Percentiles rank a stretch among this genome's conserved stretches.
Conservation (phyloP, 1,139 yeast species). For the Protomyces arabidopsidicola region DNA sequence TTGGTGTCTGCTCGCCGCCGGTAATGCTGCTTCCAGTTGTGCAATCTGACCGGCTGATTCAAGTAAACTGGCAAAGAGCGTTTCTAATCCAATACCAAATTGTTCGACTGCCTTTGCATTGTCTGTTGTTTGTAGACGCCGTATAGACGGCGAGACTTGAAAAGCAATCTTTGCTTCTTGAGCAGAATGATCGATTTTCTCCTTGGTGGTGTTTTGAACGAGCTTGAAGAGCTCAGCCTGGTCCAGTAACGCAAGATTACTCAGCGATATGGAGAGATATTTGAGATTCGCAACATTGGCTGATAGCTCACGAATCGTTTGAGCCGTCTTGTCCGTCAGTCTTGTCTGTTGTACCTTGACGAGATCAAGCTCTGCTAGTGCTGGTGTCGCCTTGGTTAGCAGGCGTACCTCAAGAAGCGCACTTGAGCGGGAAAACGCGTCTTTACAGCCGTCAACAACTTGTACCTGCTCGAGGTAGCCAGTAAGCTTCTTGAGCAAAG, state of each 20-base stretch:
- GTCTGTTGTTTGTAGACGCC: constrained; percentile 9
- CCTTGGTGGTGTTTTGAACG: neutral
- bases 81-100: neutral
- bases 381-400: constrained; percentile 5
- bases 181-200: neutral
- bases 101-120: constrained; percentile 1
- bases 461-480: constrained; percentile 1
- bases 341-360: neutral
- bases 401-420: constrained; percentile 1
- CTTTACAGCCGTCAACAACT: constrained; percentile 2
- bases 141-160: constrained; percentile 2
- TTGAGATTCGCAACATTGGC: neutral
- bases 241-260: neutral
- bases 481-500: constrained; percentile 7
- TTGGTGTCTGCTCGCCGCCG: neutral
- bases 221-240: neutral
- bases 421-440: neutral
- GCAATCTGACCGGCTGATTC: neutral
- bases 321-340: neutral
- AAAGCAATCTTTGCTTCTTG: neutral
- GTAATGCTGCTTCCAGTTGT: constrained; percentile 6
- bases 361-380: constrained; percentile 7
- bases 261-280: constrained; percentile 1
- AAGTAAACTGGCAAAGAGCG: neutral
- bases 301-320: constrained; percentile 5